A percentile compares a stretch with the other conserved stretches of the same genome.
Conservation (phyloP, 768 basidiomycete species). For the Crucibulum laeve region DNA sequence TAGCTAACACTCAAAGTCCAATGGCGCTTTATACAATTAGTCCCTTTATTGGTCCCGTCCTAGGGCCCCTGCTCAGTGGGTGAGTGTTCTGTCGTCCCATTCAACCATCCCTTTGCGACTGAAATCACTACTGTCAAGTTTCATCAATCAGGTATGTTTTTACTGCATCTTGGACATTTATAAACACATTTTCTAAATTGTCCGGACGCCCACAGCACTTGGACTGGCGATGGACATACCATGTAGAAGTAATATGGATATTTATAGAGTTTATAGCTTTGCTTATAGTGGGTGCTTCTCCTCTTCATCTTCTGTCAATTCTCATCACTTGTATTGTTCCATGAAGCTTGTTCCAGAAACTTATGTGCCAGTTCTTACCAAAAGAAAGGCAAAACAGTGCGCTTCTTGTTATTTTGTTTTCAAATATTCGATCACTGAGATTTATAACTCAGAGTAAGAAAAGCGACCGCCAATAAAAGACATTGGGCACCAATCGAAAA, state of each 20-base stretch:
- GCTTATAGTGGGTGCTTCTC: constrained; percentile 34
- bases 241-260: constrained; percentile 66
- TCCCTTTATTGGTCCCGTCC: constrained; percentile 46
- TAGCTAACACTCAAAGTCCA: constrained; percentile 21
- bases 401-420: constrained; percentile 5
- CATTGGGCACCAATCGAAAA: constrained; percentile 62
- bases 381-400: constrained; percentile 55
- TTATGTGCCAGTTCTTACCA: constrained; percentile 55
- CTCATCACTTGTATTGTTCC: background rate
- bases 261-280: constrained; percentile 49
- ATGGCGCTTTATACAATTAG: constrained; percentile 55
- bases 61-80: constrained; percentile 60
- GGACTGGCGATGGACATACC: constrained; percentile 78
- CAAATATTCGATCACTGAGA: background rate
- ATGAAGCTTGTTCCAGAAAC: constrained; percentile 68
- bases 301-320: background rate
- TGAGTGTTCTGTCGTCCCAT: constrained; percentile 12
- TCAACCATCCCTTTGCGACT: background rate
- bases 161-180: too few relatives aligned
- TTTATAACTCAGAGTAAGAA: constrained; percentile 40
- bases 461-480: constrained; percentile 44
- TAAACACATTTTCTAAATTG: too few relatives aligned
- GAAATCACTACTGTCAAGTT: constrained; percentile 25
- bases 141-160: constrained; percentile 66
- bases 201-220: constrained; percentile 36